Evolutionary conservation across 345 rosid genomes (phyloP).

Genomic region (Angophora floribunda): DNA sequence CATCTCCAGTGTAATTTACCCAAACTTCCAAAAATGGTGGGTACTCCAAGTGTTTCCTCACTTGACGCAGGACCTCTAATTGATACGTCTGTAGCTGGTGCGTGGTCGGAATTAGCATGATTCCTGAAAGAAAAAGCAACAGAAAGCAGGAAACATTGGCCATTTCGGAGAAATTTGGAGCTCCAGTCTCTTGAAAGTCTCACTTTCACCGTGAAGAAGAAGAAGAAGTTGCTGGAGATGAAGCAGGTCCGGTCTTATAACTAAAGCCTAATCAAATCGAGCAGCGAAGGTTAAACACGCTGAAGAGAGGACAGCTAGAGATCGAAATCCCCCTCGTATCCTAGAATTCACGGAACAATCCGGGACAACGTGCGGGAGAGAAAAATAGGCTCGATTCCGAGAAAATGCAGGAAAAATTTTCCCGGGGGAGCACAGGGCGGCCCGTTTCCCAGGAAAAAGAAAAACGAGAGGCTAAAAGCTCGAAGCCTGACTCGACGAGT

Average conservation of each 20-base stretch:
- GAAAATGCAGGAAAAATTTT: background rate
- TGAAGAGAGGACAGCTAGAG: background rate
- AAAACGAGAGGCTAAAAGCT: no score
- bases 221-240: background rate
- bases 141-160: background rate
- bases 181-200: background rate
- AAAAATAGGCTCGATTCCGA: background rate
- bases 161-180: background rate
- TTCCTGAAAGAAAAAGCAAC: slow-evolving; percentile 5
- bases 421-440: background rate
- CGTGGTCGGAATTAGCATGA: slow-evolving; percentile 1
- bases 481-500: no score
- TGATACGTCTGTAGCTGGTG: slow-evolving; percentile 53
- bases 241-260: background rate
- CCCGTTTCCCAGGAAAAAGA: background rate
- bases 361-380: background rate
- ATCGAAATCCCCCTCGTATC: background rate
- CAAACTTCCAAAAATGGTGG: slow-evolving; percentile 55
- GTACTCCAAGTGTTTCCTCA: slow-evolving; percentile 79
- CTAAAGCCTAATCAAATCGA: background rate
- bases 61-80: slow-evolving; percentile 53
- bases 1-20: slow-evolving; percentile 55
- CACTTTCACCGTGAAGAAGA: background rate
- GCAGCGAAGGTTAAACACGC: background rate
- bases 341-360: background rate